phyloP scores from a whole-genome alignment of 805 yeast species.

The Kluyveromyces siamensis region DNA sequence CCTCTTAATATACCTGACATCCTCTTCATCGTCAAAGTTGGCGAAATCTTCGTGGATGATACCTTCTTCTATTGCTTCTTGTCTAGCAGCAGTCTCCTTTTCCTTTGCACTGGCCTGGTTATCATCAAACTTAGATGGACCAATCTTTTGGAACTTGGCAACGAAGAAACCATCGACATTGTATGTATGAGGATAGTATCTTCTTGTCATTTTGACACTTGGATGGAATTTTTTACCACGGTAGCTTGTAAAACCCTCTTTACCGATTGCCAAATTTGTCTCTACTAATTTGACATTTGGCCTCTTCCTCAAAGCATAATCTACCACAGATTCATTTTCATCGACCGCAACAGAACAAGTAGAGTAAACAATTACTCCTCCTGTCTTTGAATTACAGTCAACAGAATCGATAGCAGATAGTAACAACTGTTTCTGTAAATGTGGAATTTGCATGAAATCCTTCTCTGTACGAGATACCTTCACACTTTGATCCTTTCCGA shows the following conservation, averaged over 20 bases:
- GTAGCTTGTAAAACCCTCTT: slow-evolving; percentile 87
- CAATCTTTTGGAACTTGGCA: slow-evolving; percentile 90
- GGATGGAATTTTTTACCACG: slow-evolving; percentile 88
- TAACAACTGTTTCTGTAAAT: slow-evolving; percentile 86
- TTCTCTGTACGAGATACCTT: slow-evolving; percentile 90
- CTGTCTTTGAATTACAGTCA: slow-evolving; percentile 83
- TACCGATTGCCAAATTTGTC: slow-evolving; percentile 86
- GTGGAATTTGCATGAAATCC: slow-evolving; percentile 95
- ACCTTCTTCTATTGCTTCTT: slow-evolving; percentile 74
- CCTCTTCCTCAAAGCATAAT: slow-evolving; percentile 90
- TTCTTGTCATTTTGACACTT: slow-evolving; percentile 69
- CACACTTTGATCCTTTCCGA: slow-evolving; percentile 92
- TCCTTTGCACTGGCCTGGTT: slow-evolving; percentile 84
- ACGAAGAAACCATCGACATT: slow-evolving; percentile 98
- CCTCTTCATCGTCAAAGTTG: slow-evolving; percentile 66
- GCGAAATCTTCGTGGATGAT: slow-evolving; percentile 83
- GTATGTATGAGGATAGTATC: slow-evolving; percentile 97
- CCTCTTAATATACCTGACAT: slow-evolving; percentile 59
- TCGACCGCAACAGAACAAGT: slow-evolving; percentile 98
- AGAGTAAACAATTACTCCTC: slow-evolving; percentile 92
- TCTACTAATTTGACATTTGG: slow-evolving; percentile 94
- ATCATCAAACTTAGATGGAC: slow-evolving; percentile 75
- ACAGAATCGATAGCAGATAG: slow-evolving; percentile 96
- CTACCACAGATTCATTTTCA: slow-evolving; percentile 98
- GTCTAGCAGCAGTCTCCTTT: slow-evolving; percentile 72